Evolutionary conservation across 1,284 basidiomycete species (phyloP).

Genomic region (Puccinia triticina): DNA sequence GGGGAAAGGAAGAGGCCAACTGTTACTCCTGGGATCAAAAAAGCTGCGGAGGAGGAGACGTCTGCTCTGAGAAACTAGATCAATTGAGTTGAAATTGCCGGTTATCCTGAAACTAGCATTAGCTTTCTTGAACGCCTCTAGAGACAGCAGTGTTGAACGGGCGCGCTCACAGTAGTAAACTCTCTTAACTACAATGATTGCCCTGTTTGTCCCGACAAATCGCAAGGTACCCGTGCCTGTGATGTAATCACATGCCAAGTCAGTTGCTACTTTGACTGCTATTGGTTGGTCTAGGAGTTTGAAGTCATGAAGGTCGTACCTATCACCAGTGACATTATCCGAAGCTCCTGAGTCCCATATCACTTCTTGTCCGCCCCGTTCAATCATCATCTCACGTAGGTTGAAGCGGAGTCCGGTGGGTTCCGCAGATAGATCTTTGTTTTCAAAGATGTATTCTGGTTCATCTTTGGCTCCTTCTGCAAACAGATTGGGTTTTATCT

Average conservation of each 20-base stretch:
- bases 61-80: not conserved
- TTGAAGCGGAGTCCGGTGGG: too few species aligned
- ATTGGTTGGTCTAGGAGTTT: not conserved
- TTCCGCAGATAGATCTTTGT: too few species aligned
- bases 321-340: slow-evolving; percentile 11
- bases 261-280: too few species aligned
- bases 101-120: not conserved
- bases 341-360: slow-evolving; percentile 17
- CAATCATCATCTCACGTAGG: too few species aligned
- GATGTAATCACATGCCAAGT: too few species aligned
- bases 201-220: too few species aligned
- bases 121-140: not conserved
- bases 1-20: not conserved
- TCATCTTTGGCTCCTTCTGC: not conserved
- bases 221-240: too few species aligned
- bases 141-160: not conserved
- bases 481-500: not conserved
- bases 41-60: not conserved
- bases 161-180: too few species aligned
- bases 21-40: not conserved
- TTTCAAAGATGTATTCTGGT: not conserved
- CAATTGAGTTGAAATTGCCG: too few species aligned
- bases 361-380: not conserved
- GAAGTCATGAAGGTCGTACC: not conserved
- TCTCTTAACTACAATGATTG: too few species aligned